Conservation (phyloP, 163 green algal genomes). For the Coccomyxa subellipsoidea region DNA sequence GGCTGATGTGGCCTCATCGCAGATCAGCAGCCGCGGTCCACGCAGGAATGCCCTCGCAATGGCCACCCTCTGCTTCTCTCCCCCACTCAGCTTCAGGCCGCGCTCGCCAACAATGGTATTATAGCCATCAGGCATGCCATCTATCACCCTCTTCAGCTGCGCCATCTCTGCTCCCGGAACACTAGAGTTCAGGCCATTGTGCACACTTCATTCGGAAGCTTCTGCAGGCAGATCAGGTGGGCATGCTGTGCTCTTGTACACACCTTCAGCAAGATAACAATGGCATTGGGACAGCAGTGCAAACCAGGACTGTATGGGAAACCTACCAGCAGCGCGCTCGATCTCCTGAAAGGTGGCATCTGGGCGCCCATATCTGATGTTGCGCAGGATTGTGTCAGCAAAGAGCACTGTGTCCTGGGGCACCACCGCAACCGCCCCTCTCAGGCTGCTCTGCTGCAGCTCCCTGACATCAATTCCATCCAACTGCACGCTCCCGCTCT, state of each 20-base stretch:
- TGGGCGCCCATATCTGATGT: constrained; percentile 84
- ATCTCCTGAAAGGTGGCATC: constrained; percentile 74
- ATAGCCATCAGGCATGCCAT: constrained; percentile 61
- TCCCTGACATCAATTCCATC: constrained; percentile 71
- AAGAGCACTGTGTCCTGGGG: constrained; percentile 77
- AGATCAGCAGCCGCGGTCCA: constrained; percentile 77
- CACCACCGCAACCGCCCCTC: constrained; percentile 81
- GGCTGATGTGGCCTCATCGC: constrained; percentile 81
- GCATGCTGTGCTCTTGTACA: neutral
- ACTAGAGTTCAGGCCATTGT: constrained; percentile 2
- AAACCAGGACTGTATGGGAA: no score
- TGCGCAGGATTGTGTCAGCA: constrained; percentile 80
- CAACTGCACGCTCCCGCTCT: constrained; percentile 42
- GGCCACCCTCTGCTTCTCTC: constrained; percentile 95
- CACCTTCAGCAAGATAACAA: neutral
- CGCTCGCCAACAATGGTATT: constrained; percentile 90
- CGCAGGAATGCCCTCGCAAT: constrained; percentile 73
- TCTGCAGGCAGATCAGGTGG: neutral
- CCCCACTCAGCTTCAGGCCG: constrained; percentile 88
- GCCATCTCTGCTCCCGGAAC: constrained; percentile 60
- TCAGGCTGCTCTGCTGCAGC: constrained; percentile 55
- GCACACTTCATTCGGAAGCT: neutral
- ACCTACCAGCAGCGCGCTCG: constrained; percentile 44
- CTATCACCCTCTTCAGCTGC: constrained; percentile 61
- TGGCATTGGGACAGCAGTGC: no score